Evolutionary conservation across 73 alveolate species (phyloP), one percentile per base, ranked within the genome.

Genomic region (Paramecium primaurelia): DNA sequence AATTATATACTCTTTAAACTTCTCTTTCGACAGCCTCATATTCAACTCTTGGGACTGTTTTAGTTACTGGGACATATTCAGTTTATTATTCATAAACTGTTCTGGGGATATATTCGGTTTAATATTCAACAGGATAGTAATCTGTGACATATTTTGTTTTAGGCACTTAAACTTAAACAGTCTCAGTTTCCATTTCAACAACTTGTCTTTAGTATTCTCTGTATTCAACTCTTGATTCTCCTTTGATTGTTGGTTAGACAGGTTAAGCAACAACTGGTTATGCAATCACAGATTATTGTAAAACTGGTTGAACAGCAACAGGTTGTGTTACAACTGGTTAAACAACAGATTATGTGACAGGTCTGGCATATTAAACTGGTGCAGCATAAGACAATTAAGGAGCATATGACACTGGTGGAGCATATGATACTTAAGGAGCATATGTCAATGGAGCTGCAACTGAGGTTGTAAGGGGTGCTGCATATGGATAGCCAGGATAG

Each of bases 171-270:
- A 75, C 60, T 8, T 75, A 16, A 40, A 75, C 60, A 37, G 88
- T 75, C 88, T 75, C 88, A 22, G 88, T 75, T 45, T 75, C 88
- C 38, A 32, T 32, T 38, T 75, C 88, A 3, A 75, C 88, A 11
- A 75, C 88, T 12, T 58, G 88, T 75, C 59, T 75, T 37, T 75
- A 75, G 49, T 75, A 75, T 38, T 75, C 88, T 37, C 58, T 40
- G 10, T 75, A 75, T 22, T 75, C 88, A 4, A 75, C 88, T 75
- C 88, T 75, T 14, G 88, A 75, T 75, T 75, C 88, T 75, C 88
- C 88, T 40, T 37, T 75, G 49, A 75, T 75, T 9, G 60, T 7
- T 18, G 42, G 60, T 75, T 75, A 16, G 8, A 75, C 88, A 3
- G 60, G 68, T 37, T 34, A 25, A 2, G 12, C 40, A 9, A 45